Base-by-base conservation (phyloP, 306 rosid genomes). In the Chamaecrista fasciculata region DNA sequence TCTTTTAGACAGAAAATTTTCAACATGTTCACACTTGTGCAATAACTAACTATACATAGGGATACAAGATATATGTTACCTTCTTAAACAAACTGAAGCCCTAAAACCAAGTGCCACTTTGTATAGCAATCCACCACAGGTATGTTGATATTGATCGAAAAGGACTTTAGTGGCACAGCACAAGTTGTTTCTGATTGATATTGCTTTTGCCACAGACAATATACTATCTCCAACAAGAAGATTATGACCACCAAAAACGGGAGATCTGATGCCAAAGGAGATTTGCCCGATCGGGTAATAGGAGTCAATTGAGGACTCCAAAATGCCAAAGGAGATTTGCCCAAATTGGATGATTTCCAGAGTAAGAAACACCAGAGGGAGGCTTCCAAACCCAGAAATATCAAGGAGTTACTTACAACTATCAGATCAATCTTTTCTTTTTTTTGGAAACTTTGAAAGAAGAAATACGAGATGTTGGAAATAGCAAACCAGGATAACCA, bases 291-390 rank as follows among this genome's bases (percentile, higher is more conserved):
- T 44, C 56, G 69, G 84, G 68, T 79, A 75, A 75, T 42, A 39
- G 65, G 84, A 88, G 89, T 82, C 91, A 6, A 84, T 62, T 4
- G 7, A 77, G 31, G 80, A 87, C 89, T 78, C 87, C 39, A 59
- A 84, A 86, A 84, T 90, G 96, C 96, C 96, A 92, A 92, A 92
- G 96, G 86, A 95, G 97, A 91, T 95, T 91, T 95, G 95, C 96
- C 96, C 89, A 68, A 73, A 59, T 76, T 64, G 82, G 71, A 82
- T 62, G 84, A 79, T 69, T 80, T 83, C 80, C 34, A 67, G 81
- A 14, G 70, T 73, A 76, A 72, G 78, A 80, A 82, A 81, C 68
- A 75, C 58, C 68, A 71, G 74, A 69, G 65, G 60, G 43, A 75
- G 73, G 63, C 39, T 82, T 79, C 69, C 74, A 70, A 86, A 60